Conservation (phyloP, 495 filamentous ascomycete genomes). For the Trypethelium eluteriae region DNA sequence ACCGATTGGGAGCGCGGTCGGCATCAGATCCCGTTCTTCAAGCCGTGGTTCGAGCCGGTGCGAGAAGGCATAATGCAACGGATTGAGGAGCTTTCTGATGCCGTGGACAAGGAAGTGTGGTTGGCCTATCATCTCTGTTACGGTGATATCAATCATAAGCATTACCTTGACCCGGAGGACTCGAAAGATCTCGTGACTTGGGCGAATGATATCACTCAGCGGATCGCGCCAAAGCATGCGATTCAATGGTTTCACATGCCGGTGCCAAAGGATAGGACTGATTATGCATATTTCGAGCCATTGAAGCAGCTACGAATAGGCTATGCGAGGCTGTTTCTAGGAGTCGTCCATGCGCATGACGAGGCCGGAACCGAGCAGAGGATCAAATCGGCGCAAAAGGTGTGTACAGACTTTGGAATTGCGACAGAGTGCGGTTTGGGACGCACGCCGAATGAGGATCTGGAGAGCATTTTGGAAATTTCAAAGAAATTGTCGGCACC, state of each 20-base stretch:
- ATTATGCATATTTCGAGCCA: slow-evolving; percentile 29
- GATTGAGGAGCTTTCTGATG: slow-evolving; percentile 32
- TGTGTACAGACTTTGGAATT: slow-evolving; percentile 34
- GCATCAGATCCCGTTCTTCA: slow-evolving; percentile 19
- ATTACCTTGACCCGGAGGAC: slow-evolving; percentile 38
- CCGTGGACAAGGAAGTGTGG: slow-evolving; percentile 33
- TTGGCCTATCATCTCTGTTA: slow-evolving; percentile 44
- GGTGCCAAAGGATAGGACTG: slow-evolving; percentile 37
- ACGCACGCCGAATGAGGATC: slow-evolving; percentile 35
- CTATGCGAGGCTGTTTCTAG: slow-evolving; percentile 35
- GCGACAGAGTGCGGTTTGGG: slow-evolving; percentile 43
- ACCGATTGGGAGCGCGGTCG: slow-evolving; percentile 27
- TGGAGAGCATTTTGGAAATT: slow-evolving; percentile 30
- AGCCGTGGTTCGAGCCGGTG: slow-evolving; percentile 35
- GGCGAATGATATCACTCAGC: slow-evolving; percentile 11
- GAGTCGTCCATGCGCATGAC: slow-evolving; percentile 39
- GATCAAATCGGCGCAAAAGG: slow-evolving; percentile 34
- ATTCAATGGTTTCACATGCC: slow-evolving; percentile 42
- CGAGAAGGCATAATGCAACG: slow-evolving; percentile 34
- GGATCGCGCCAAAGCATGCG: slow-evolving; percentile 7
- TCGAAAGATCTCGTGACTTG: slow-evolving; percentile 14
- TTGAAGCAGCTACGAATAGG: slow-evolving; percentile 28
- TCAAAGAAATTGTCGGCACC: slow-evolving; percentile 20
- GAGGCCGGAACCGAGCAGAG: slow-evolving; percentile 35
- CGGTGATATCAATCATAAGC: slow-evolving; percentile 38